These are phyloP conservation scores for Oxalis stricta DNA, from an alignment of 441 rosid species.

Conservation along the genomic window DNA sequence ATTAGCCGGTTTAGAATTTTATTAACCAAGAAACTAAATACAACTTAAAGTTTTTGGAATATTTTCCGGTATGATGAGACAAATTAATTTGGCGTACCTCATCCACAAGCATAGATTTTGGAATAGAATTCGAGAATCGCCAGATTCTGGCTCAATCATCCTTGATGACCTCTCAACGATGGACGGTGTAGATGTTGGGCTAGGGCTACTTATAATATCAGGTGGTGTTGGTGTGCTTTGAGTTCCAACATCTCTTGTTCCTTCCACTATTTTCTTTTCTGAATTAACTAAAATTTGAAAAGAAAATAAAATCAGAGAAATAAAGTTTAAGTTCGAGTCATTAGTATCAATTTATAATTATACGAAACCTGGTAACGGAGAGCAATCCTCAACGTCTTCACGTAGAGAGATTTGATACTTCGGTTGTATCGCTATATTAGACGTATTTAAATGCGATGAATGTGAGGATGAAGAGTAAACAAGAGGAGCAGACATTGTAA, in stretches of 20 bases:
- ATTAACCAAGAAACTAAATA: no score
- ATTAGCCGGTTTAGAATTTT: no score
- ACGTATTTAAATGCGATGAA: no score
- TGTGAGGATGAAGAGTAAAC: constrained; percentile 22
- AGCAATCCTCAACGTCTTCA: constrained; percentile 15
- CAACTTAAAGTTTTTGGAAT: no score
- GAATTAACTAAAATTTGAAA: not conserved
- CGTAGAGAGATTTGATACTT: constrained; percentile 18
- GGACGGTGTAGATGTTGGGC: constrained; percentile 70
- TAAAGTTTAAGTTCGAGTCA: not conserved
- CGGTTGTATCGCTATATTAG: constrained; percentile 16
- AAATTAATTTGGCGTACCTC: no score
- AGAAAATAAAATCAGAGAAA: not conserved
- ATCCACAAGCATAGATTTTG: constrained; percentile 26
- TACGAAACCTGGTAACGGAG: constrained; percentile 36
- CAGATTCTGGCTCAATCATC: constrained; percentile 32
- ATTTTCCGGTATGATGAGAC: no score
- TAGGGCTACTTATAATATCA: constrained; percentile 45
- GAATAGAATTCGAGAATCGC: constrained; percentile 37
- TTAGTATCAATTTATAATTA: not conserved
- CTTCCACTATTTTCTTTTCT: constrained; percentile 38
- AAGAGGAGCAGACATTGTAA: constrained; percentile 80
- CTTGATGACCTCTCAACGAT: constrained; percentile 38
- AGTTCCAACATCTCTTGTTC: constrained; percentile 74
- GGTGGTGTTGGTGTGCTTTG: constrained; percentile 62